Conservation (phyloP, 345 rosid species). For the Citrus inodora region DNA sequence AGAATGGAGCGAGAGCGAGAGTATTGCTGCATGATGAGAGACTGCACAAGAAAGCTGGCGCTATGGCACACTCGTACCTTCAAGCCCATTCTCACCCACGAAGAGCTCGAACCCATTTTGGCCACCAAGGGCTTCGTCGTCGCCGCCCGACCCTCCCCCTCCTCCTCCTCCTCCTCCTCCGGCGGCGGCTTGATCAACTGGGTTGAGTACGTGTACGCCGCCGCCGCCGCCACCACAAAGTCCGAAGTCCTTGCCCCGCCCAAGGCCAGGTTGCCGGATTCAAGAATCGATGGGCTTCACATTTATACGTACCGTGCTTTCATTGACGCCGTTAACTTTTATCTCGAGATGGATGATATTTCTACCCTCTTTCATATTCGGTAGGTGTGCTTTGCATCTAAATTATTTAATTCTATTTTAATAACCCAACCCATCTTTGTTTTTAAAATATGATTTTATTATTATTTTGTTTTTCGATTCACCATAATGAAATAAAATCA, state of each 20-base stretch:
- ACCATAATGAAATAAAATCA: too few relatives aligned
- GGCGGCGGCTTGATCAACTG: conserved; percentile 8
- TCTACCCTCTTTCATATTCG: conserved; percentile 51
- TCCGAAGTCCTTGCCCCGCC: conserved; percentile 10
- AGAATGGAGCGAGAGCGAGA: not conserved
- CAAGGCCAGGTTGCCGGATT: conserved; percentile 43
- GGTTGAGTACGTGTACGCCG: conserved; percentile 36
- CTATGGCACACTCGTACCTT: conserved; percentile 55
- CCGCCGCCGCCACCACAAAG: not conserved
- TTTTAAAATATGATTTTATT: too few relatives aligned
- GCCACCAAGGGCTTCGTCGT: conserved; percentile 41
- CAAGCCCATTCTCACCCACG: conserved; percentile 49
- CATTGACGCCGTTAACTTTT: conserved; percentile 50
- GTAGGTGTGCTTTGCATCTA: not conserved
- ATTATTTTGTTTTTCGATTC: too few relatives aligned
- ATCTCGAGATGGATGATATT: conserved; percentile 33
- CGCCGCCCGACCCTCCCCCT: conserved; percentile 8
- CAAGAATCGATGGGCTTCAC: conserved; percentile 57
- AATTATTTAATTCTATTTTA: not conserved
- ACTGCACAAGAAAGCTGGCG: conserved; percentile 47
- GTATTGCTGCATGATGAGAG: conserved; percentile 40
- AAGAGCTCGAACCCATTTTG: conserved; percentile 47
- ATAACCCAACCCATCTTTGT: too few relatives aligned
- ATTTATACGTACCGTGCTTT: conserved; percentile 41
- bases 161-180: not conserved